phyloP scores from a whole-genome alignment of 108 stramenopile species.

The Fistulifera pelliculosa region DNA sequence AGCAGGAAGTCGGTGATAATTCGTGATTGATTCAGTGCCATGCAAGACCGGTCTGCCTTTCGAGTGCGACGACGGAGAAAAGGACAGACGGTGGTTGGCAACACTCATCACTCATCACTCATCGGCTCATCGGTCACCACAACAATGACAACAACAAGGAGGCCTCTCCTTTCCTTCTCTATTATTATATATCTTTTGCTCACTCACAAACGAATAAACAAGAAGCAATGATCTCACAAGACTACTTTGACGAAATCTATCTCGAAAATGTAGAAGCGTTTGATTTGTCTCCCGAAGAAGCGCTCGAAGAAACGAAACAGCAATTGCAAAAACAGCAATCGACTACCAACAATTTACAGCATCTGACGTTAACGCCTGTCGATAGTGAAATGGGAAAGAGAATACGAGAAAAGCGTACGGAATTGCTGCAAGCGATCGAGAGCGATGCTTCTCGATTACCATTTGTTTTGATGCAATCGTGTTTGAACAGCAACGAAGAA shows the following conservation, averaged over 20 bases:
- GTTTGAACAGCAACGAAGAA: slow-evolving; percentile 1
- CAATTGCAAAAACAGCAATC: slow-evolving; percentile 34
- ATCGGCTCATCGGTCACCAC: no score
- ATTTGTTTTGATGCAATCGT: slow-evolving; percentile 5
- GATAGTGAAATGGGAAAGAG: background rate
- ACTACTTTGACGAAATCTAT: slow-evolving; percentile 69
- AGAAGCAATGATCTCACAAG: slow-evolving; percentile 45
- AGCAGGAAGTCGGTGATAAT: no score
- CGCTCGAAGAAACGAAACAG: slow-evolving; percentile 58
- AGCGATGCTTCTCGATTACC: slow-evolving; percentile 7
- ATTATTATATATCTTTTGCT: no score
- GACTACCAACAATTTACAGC: background rate
- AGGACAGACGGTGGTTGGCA: no score
- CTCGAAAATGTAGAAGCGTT: slow-evolving; percentile 68
- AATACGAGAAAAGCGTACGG: background rate
- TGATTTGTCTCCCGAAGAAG: slow-evolving; percentile 52
- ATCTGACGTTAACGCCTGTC: slow-evolving; percentile 5
- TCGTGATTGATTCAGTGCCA: no score
- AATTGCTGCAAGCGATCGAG: slow-evolving; percentile 5
- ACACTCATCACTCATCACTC: no score
- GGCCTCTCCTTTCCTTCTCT: no score
- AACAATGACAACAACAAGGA: no score
- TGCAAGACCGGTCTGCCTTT: no score
- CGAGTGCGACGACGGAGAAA: no score
- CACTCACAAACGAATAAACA: no score